Evolutionary conservation across 257 asterid genomes (phyloP).

Genomic region (Plantago ovata): DNA sequence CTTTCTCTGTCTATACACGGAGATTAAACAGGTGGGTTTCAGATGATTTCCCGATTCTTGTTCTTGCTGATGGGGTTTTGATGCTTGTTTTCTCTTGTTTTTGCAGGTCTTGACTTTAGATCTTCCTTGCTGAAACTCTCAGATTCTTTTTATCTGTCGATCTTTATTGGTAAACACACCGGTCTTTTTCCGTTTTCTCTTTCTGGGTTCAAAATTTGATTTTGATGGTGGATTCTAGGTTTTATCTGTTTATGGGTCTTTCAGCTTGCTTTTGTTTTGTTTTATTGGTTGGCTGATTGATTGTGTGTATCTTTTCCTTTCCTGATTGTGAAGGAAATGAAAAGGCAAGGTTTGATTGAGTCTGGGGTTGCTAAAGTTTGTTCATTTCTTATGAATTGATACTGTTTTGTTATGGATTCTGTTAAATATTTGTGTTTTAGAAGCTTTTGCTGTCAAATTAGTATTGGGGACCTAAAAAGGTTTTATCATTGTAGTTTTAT

Average conservation of each 20-base stretch:
- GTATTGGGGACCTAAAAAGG: background rate
- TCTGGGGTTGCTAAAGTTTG: conserved; percentile 4
- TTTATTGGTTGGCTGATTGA: conserved; percentile 9
- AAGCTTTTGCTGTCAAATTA: background rate
- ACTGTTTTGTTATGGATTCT: background rate
- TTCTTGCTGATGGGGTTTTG: background rate
- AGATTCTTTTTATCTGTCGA: conserved; percentile 20
- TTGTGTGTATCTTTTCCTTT: background rate
- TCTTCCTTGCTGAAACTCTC: conserved; percentile 48
- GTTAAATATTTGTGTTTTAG: background rate
- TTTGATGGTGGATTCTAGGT: conserved; percentile 5
- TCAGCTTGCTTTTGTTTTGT: conserved; percentile 9
- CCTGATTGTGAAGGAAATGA: conserved; percentile 3
- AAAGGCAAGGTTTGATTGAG: background rate
- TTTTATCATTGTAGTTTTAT: background rate
- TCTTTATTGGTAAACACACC: conserved; percentile 21
- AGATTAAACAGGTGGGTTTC: background rate
- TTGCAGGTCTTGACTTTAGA: conserved; percentile 62
- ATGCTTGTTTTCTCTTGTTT: conserved; percentile 30
- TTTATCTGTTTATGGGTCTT: conserved; percentile 8
- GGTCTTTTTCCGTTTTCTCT: conserved; percentile 8
- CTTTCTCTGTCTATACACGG: background rate
- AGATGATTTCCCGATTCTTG: background rate
- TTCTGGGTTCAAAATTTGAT: conserved; percentile 26
- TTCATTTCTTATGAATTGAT: background rate